Percentiles rank a stretch among this genome's conserved stretches.
These are phyloP conservation scores for Puccinellia tenuiflora DNA, from an alignment of 176 grass and related monocot genomes.

Conservation along the genomic window DNA sequence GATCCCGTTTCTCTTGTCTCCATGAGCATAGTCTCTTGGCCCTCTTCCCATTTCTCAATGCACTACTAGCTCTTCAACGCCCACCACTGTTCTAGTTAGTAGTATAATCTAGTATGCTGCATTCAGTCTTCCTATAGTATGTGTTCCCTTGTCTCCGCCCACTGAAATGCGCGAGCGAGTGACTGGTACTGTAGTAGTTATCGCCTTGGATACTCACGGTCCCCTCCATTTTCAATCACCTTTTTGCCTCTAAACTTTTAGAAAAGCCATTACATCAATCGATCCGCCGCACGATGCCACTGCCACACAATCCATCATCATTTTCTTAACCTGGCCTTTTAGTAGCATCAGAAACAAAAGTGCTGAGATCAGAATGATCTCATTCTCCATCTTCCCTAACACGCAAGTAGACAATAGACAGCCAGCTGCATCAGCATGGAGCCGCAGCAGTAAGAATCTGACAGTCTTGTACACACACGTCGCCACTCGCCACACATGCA, in stretches of 20 bases:
- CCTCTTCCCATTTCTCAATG: neutral
- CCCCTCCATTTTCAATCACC: constrained; percentile 2
- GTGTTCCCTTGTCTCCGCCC: neutral
- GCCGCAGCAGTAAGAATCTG: neutral
- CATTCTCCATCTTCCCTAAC: neutral
- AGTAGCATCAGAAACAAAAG: neutral
- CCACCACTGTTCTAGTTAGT: neutral
- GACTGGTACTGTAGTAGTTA: neutral
- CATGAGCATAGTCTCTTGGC: neutral
- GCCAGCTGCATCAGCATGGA: neutral
- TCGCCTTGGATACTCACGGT: constrained; percentile 38
- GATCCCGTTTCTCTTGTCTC: constrained; percentile 1
- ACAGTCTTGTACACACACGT: neutral
- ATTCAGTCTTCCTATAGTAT: neutral
- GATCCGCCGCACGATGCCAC: constrained; percentile 24
- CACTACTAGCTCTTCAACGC: neutral
- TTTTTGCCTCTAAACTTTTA: constrained; percentile 21
- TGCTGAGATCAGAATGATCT: neutral
- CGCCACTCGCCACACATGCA: constrained; percentile 9
- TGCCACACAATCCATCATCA: neutral
- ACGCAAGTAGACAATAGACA: neutral
- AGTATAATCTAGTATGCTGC: neutral
- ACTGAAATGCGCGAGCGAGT: neutral
- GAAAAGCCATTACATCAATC: neutral
- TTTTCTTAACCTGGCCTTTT: neutral